Conservation (phyloP, 257 asterid species). For the Cordia subcordata region DNA sequence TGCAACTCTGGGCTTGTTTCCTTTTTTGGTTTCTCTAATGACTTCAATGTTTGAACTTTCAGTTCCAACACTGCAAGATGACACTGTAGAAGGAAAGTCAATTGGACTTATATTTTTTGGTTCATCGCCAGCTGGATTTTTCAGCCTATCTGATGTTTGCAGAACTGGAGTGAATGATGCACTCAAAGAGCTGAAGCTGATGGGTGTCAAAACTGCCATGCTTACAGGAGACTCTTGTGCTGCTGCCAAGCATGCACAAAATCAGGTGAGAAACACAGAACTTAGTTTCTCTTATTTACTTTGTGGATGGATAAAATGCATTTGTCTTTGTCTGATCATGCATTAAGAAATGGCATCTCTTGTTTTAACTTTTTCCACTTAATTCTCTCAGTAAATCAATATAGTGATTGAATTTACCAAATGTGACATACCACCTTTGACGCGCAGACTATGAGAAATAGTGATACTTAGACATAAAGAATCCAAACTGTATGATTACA, state of each 20-base stretch:
- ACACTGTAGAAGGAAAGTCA: constrained; percentile 51
- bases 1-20: too few relatives aligned
- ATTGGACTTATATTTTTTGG: constrained; percentile 58
- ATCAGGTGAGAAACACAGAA: constrained; percentile 46
- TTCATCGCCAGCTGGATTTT: constrained; percentile 51
- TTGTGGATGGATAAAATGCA: too few relatives aligned
- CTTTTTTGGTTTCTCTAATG: neutral
- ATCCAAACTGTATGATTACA: too few relatives aligned
- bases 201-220: constrained; percentile 74
- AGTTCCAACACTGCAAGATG: constrained; percentile 60
- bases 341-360: too few relatives aligned
- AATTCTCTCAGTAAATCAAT: too few relatives aligned
- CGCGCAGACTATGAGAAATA: too few relatives aligned
- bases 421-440: too few relatives aligned
- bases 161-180: constrained; percentile 89
- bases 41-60: constrained; percentile 9
- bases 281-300: too few relatives aligned
- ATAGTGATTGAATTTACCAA: too few relatives aligned
- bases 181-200: constrained; percentile 44
- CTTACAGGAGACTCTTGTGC: constrained; percentile 77
- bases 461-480: too few relatives aligned
- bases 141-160: constrained; percentile 63
- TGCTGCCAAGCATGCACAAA: constrained; percentile 71
- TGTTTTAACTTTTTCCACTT: too few relatives aligned
- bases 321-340: too few relatives aligned